phyloP scores from a whole-genome alignment of 352 stramenopile species.

The Globisporangium solare region DNA sequence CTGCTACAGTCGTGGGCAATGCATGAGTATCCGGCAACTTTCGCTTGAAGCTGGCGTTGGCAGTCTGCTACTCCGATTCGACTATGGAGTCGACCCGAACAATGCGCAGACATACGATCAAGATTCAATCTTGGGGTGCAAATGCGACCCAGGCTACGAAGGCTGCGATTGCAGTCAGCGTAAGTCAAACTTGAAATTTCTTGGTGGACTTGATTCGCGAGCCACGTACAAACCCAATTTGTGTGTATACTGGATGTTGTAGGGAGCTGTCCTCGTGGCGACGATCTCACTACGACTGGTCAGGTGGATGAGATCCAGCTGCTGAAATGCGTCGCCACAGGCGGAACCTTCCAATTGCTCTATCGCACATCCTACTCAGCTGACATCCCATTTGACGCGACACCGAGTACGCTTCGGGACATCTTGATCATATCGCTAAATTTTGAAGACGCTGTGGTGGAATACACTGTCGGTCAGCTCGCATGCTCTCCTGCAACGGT shows the following conservation, averaged over 20 bases:
- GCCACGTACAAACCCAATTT: background rate
- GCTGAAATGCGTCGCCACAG: constrained; percentile 53
- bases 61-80: constrained; percentile 41
- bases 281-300: constrained; percentile 74
- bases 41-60: constrained; percentile 53
- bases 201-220: background rate
- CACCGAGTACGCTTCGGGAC: constrained; percentile 31
- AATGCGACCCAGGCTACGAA: constrained; percentile 87
- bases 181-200: constrained; percentile 19
- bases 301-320: constrained; percentile 86
- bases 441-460: constrained; percentile 47
- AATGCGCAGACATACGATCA: constrained; percentile 77
- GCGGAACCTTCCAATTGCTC: constrained; percentile 54
- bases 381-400: constrained; percentile 55
- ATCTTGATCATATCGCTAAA: constrained; percentile 43
- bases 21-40: constrained; percentile 66
- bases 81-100: constrained; percentile 67
- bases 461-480: constrained; percentile 31
- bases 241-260: constrained; percentile 1
- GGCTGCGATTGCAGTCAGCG: constrained; percentile 86
- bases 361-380: constrained; percentile 47
- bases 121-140: constrained; percentile 77
- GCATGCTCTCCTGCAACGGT: constrained; percentile 30
- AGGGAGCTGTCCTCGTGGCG: constrained; percentile 82
- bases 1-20: constrained; percentile 74